A percentile compares a stretch with the other conserved stretches of the same genome.
phyloP scores from a whole-genome alignment of 176 grass and related monocot genomes.

The Rhynchospora breviuscula region DNA sequence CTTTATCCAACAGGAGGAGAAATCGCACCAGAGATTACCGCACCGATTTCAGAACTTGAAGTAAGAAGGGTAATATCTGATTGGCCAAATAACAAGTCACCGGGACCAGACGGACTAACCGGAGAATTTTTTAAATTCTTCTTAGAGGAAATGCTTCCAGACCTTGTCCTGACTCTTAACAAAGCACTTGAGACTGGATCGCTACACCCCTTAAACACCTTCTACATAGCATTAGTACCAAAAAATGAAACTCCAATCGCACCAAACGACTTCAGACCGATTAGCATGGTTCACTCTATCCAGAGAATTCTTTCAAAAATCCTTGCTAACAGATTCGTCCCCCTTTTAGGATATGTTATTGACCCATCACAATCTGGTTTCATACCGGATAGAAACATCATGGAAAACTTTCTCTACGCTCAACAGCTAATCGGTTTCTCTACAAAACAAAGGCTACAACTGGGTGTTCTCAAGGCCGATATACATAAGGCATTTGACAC shows the following conservation, averaged over 20 bases:
- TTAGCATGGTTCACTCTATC: background rate
- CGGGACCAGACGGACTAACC: background rate
- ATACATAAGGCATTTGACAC: too few relatives aligned
- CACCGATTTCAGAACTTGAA: too few relatives aligned
- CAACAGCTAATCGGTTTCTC: background rate
- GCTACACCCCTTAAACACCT: background rate
- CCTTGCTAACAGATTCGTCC: background rate
- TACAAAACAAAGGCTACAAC: too few relatives aligned
- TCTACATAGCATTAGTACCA: background rate
- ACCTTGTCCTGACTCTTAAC: background rate
- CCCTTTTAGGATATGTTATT: background rate
- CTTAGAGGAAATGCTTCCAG: background rate
- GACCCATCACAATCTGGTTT: background rate
- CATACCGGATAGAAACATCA: too few relatives aligned
- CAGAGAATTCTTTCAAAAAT: slow-evolving; percentile 1
- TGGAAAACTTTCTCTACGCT: background rate
- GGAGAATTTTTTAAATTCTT: background rate
- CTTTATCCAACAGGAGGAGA: too few relatives aligned
- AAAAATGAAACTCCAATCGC: background rate
- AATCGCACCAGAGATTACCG: too few relatives aligned
- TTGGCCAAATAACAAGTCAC: background rate
- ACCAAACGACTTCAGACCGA: background rate
- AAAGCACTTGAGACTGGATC: background rate
- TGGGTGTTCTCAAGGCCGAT: background rate
- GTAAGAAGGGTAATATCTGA: too few relatives aligned